A percentile compares a stretch with the other conserved stretches of the same genome.
These are phyloP conservation scores for Arthrobotrys iridis DNA, from an alignment of 2,329 filamentous ascomycete species.

Conservation along the genomic window DNA sequence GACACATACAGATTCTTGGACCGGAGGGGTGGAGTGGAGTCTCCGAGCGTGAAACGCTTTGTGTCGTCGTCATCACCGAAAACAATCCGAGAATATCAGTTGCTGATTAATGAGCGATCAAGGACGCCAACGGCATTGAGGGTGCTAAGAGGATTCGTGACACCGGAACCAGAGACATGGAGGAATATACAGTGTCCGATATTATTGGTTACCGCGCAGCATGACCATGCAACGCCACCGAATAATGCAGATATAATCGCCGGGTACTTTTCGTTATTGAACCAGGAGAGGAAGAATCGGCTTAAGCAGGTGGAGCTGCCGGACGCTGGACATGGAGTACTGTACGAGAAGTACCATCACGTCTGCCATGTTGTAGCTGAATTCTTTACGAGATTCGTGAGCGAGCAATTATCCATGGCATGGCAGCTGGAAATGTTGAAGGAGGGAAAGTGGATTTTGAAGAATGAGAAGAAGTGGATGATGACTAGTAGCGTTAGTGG, in stretches of 20 bases:
- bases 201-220: conserved; percentile 79
- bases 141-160: conserved; percentile 74
- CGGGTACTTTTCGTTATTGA: conserved; percentile 55
- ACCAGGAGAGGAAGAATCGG: conserved; percentile 42
- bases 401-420: conserved; percentile 78
- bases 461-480: conserved; percentile 93
- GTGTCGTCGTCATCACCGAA: conserved; percentile 74
- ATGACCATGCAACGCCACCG: conserved; percentile 79
- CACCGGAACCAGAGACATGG: conserved; percentile 77
- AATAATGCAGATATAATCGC: conserved; percentile 75
- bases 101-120: conserved; percentile 83
- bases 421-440: conserved; percentile 93
- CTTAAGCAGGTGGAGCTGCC: conserved; percentile 58
- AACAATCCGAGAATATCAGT: conserved; percentile 74
- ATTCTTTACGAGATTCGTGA: conserved; percentile 79
- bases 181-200: conserved; percentile 76
- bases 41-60: conserved; percentile 80
- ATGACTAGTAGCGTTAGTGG: conserved; percentile 79
- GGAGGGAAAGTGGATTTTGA: conserved; percentile 94
- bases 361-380: conserved; percentile 78
- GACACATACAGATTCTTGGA: conserved; percentile 81
- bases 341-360: conserved; percentile 74
- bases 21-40: conserved; percentile 78
- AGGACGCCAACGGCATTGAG: conserved; percentile 82
- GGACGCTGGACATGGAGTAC: conserved; percentile 72